phyloP scores from a whole-genome alignment of 2,329 filamentous ascomycete species.

The Penicillium sp. region DNA sequence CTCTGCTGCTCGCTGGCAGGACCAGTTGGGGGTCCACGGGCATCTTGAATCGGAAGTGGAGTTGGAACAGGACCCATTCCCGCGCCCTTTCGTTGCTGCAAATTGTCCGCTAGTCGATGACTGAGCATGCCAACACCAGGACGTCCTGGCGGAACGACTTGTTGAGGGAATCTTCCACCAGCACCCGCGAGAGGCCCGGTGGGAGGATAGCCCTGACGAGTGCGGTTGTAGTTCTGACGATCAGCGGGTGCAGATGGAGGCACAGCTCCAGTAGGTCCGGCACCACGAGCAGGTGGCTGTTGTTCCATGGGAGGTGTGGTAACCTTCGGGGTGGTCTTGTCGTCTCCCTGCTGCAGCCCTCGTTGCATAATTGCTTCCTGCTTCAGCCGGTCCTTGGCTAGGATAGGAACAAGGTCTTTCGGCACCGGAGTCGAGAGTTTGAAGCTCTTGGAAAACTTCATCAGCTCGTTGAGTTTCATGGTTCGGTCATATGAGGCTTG shows the following conservation, averaged over 20 bases:
- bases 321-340: conserved; percentile 49
- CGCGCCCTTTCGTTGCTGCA: conserved; percentile 52
- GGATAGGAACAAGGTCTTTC: conserved; percentile 84
- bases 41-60: conserved; percentile 61
- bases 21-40: conserved; percentile 70
- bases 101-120: conserved; percentile 52
- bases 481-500: conserved; percentile 72
- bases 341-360: conserved; percentile 71
- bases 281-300: conserved; percentile 50
- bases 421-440: conserved; percentile 93
- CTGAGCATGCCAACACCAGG: conserved; percentile 47
- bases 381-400: conserved; percentile 94
- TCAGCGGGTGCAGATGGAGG: conserved; percentile 43
- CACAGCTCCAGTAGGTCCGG: conserved; percentile 43
- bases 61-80: conserved; percentile 47
- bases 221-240: conserved; percentile 48
- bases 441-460: conserved; percentile 92
- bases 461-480: conserved; percentile 87
- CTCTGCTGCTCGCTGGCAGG: conserved; percentile 60
- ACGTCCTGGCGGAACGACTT: conserved; percentile 43
- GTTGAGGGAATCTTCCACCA: conserved; percentile 42
- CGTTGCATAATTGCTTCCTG: conserved; percentile 91
- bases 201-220: conserved; percentile 47
- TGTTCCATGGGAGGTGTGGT: conserved; percentile 48
- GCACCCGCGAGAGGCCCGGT: conserved; percentile 47